Evolutionary conservation across 352 stramenopile species (phyloP), one percentile per base, ranked within the genome.

Genomic region (Globisporangium parvum): DNA sequence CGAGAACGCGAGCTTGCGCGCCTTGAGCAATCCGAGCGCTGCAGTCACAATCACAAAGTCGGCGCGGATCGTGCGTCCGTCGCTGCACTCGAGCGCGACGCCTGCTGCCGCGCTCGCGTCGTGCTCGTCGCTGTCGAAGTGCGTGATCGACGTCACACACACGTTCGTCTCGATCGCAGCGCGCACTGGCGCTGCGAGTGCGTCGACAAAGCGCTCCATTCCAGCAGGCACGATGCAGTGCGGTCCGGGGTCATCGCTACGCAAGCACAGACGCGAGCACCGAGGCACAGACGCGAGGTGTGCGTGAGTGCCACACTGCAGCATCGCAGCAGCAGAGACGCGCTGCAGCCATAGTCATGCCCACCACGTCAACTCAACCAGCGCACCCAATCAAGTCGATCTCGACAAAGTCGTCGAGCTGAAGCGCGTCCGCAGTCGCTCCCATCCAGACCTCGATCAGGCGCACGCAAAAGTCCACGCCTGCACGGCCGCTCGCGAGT

Each of bases 401-500:
- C 31, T 80, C 70, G 18, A 66, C 47, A 48, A 87, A 87, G 53
- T 82, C 69, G 24, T 82, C 77, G 17, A 87, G 66, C 56, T 85
- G 74, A 17, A 87, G 57, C 35, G 67, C 60, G 24, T 85, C 66
- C 0, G 70, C 67, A 3, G 70, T 71, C 8, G 73, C 60, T 3
- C 77, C 77, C 62, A 87, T 81, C 72, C 75, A 87, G 47, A 78
- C 60, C 56, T 87, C 75, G 33, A 85, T 72, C 45, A 83, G 51
- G 3, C 64, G 68, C 23, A 85, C 35, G 31, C 73, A 84, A 24
- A 84, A 53, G 9, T 72, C 53, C 24, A 85, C 21, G 18, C 73
- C 54, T 11, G 51, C 54, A 6, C 55, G 64, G 28, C 64, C 71
- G 20, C 68, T 72, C 5, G 63, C 47, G 6, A 42, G 37, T 3